Percentiles rank a stretch among this genome's conserved stretches.
Evolutionary conservation across 2,329 filamentous ascomycete genomes (phyloP).

Genomic region (Hypomyces rosellus): DNA sequence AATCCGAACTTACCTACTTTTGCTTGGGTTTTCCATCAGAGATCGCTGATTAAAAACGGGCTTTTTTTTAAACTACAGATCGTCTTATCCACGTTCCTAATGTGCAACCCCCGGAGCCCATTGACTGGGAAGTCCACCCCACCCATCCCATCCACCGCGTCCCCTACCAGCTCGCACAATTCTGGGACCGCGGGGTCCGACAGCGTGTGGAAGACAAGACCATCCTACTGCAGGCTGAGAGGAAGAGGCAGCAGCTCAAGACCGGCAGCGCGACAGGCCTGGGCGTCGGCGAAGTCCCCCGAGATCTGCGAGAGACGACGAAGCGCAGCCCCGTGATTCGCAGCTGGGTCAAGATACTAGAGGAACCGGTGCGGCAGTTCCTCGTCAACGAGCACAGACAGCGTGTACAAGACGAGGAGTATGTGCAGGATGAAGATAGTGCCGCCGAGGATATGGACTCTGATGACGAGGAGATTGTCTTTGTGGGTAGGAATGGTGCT

Average conservation of each 20-base stretch:
- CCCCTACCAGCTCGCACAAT: slow-evolving; percentile 81
- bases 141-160: slow-evolving; percentile 73
- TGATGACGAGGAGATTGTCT: slow-evolving; percentile 82
- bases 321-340: slow-evolving; percentile 77
- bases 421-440: slow-evolving; percentile 17
- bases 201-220: slow-evolving; percentile 45
- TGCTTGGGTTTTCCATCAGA: not conserved
- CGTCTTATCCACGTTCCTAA: slow-evolving; percentile 82
- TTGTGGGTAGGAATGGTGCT: slow-evolving; percentile 65
- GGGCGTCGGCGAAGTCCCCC: slow-evolving; percentile 58
- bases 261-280: slow-evolving; percentile 36
- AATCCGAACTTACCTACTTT: not conserved
- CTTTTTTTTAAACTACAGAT: slow-evolving; percentile 45
- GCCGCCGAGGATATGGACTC: slow-evolving; percentile 39
- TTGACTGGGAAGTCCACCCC: slow-evolving; percentile 77
- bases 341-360: slow-evolving; percentile 73
- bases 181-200: slow-evolving; percentile 63
- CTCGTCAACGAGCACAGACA: slow-evolving; percentile 45
- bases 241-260: slow-evolving; percentile 41
- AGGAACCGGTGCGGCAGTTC: slow-evolving; percentile 76
- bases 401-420: slow-evolving; percentile 1
- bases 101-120: slow-evolving; percentile 71
- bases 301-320: slow-evolving; percentile 70
- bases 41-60: slow-evolving; percentile 13
- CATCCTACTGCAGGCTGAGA: slow-evolving; percentile 33